These are phyloP conservation scores for Cladosporium sp. DNA, from an alignment of 2,329 filamentous ascomycete species.

Conservation along the genomic window DNA sequence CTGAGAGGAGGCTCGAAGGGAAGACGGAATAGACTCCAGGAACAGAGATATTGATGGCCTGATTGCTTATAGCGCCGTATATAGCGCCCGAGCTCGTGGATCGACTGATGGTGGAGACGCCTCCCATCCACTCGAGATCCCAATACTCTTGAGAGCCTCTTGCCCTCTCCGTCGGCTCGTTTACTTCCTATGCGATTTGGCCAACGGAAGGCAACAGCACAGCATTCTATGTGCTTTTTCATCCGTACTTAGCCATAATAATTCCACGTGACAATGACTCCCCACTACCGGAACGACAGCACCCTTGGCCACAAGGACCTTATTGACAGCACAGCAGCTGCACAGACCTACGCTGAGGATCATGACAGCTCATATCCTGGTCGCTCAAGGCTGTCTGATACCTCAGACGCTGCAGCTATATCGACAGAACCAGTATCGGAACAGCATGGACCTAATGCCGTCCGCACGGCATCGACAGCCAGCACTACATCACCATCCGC, in stretches of 20 bases:
- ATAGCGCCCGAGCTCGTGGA: not conserved
- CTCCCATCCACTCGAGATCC: not conserved
- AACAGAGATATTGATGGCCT: not conserved
- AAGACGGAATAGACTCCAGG: not conserved
- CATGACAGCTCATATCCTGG: not conserved
- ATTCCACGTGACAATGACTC: slow-evolving; percentile 6
- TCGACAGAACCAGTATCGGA: not conserved
- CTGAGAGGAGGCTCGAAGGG: not conserved
- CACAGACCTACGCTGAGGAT: not conserved
- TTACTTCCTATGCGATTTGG: not conserved
- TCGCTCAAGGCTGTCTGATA: not conserved
- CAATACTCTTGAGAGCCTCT: not conserved
- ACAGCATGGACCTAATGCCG: not conserved
- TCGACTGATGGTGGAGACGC: slow-evolving; percentile 1
- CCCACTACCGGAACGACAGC: slow-evolving; percentile 12
- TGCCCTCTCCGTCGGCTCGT: slow-evolving; percentile 6
- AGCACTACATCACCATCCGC: slow-evolving; percentile 4
- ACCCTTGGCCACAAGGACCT: slow-evolving; percentile 6
- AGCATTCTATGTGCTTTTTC: not conserved
- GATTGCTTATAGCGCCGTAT: not conserved
- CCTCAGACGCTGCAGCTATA: not conserved
- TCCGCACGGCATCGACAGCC: not conserved
- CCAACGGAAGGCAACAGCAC: not conserved
- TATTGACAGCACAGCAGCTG: not conserved
- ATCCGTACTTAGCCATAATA: not conserved